Percentiles rank a stretch among this genome's conserved stretches.
Conservation (phyloP, 306 rosid species). For the Quercus wislizeni region DNA sequence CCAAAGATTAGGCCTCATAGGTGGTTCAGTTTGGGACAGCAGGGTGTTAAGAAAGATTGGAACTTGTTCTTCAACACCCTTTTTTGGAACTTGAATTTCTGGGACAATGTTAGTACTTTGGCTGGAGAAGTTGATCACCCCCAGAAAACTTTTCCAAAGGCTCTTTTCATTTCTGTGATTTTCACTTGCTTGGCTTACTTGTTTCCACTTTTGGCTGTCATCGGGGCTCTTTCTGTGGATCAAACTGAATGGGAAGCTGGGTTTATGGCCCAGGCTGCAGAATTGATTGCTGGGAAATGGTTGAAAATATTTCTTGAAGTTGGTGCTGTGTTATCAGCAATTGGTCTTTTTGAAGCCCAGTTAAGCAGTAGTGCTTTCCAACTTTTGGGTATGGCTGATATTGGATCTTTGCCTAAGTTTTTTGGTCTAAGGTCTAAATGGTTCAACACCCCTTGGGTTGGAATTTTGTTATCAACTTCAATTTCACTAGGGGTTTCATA, state of each 20-base stretch:
- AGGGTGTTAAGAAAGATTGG: slow-evolving; percentile 50
- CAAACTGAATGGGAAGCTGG: slow-evolving; percentile 34
- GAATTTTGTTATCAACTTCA: slow-evolving; percentile 40
- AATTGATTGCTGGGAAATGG: slow-evolving; percentile 54
- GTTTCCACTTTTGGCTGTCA: slow-evolving; percentile 47
- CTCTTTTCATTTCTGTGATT: slow-evolving; percentile 45
- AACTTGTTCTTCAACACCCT: slow-evolving; percentile 47
- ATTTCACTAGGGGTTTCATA: slow-evolving; percentile 41
- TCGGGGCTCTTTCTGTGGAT: slow-evolving; percentile 42
- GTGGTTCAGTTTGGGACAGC: slow-evolving; percentile 47
- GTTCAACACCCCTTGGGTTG: slow-evolving; percentile 70
- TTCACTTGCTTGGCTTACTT: slow-evolving; percentile 48
- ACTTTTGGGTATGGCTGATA: slow-evolving; percentile 61
- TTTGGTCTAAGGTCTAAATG: slow-evolving; percentile 31
- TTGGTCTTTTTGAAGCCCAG: slow-evolving; percentile 64
- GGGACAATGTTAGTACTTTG: slow-evolving; percentile 73
- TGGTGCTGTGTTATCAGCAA: slow-evolving; percentile 55
- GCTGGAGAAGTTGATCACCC: slow-evolving; percentile 60
- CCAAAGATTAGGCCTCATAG: slow-evolving; percentile 52
- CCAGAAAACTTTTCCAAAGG: slow-evolving; percentile 51
- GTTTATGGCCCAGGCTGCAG: slow-evolving; percentile 48
- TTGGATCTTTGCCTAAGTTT: slow-evolving; percentile 46
- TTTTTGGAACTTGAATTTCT: slow-evolving; percentile 68
- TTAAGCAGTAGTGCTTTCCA: slow-evolving; percentile 65
- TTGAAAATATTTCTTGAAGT: slow-evolving; percentile 45